These are phyloP conservation scores for Spongispora temasekensis DNA, from an alignment of 1,284 basidiomycete species.

Conservation along the genomic window DNA sequence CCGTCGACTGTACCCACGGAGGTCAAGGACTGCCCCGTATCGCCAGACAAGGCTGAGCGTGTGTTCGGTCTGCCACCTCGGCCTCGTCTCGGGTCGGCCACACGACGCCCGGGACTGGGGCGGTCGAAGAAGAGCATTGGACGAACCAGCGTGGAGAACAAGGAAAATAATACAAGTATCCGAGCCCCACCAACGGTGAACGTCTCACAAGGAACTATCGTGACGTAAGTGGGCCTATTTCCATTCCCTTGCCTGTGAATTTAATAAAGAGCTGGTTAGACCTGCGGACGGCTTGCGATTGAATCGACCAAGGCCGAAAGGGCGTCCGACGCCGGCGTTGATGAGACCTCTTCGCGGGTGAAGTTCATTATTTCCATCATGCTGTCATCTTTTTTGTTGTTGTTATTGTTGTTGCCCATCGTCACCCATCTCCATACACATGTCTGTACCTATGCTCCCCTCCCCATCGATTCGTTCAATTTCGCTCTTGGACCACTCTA, in stretches of 20 bases:
- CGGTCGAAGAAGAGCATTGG: slow-evolving; percentile 59
- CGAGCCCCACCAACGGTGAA: slow-evolving; percentile 15
- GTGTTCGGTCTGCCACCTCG: slow-evolving; percentile 46
- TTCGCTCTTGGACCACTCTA: slow-evolving; percentile 1
- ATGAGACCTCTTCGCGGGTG: slow-evolving; percentile 28
- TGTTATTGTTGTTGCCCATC: no score
- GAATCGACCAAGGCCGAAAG: slow-evolving; percentile 53
- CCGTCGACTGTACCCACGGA: neutral
- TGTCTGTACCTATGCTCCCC: slow-evolving; percentile 28
- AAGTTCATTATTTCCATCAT: slow-evolving; percentile 1
- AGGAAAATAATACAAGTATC: slow-evolving; percentile 47
- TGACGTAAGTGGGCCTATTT: slow-evolving; percentile 51
- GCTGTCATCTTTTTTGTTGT: neutral
- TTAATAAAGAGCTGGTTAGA: slow-evolving; percentile 35
- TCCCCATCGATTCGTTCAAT: no score
- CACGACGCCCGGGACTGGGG: slow-evolving; percentile 57
- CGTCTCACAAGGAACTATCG: slow-evolving; percentile 43
- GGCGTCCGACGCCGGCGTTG: slow-evolving; percentile 28
- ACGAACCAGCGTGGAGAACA: slow-evolving; percentile 46
- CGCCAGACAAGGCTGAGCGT: slow-evolving; percentile 35
- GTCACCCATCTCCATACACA: no score
- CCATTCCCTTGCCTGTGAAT: no score
- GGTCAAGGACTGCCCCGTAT: slow-evolving; percentile 10
- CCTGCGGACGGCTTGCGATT: slow-evolving; percentile 62
- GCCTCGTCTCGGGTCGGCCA: slow-evolving; percentile 54